A percentile compares a stretch with the other conserved stretches of the same genome.
These are phyloP conservation scores for Leishmania aethiopica DNA, from an alignment of 208 protist genomes.

Conservation along the genomic window DNA sequence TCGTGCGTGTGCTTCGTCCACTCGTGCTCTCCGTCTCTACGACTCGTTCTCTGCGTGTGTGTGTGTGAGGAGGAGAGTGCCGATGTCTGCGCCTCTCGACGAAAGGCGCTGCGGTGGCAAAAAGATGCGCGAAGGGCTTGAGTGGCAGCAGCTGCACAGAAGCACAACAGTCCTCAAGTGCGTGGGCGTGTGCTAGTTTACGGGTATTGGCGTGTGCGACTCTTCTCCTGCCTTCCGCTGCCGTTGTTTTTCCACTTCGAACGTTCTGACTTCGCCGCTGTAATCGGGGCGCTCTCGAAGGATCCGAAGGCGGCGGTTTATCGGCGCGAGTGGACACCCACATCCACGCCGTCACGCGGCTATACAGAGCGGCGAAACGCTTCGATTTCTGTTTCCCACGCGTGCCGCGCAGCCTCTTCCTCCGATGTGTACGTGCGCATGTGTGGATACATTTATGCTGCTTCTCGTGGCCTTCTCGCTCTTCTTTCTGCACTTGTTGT, in stretches of 20 bases:
- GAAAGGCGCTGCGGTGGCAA: background rate
- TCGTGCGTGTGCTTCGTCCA: background rate
- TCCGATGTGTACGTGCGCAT: background rate
- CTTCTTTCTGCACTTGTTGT: background rate
- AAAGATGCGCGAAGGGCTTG: background rate
- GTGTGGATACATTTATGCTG: background rate
- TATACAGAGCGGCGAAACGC: background rate
- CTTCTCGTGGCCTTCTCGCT: background rate
- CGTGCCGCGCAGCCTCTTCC: background rate
- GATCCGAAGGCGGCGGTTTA: background rate
- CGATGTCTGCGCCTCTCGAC: background rate
- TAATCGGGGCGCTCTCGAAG: background rate
- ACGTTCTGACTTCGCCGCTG: background rate
- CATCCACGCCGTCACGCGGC: background rate
- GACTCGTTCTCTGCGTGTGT: background rate
- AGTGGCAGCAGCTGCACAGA: background rate
- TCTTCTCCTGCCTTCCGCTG: background rate
- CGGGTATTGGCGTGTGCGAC: background rate
- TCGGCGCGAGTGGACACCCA: background rate
- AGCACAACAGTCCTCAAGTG: background rate
- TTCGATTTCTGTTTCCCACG: background rate
- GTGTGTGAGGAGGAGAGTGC: background rate
- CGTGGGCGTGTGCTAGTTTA: background rate
- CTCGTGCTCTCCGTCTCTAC: background rate
- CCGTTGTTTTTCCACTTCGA: background rate